Evolutionary conservation across 2,329 filamentous ascomycete genomes (phyloP).

Genomic region (Saccharata proteae): DNA sequence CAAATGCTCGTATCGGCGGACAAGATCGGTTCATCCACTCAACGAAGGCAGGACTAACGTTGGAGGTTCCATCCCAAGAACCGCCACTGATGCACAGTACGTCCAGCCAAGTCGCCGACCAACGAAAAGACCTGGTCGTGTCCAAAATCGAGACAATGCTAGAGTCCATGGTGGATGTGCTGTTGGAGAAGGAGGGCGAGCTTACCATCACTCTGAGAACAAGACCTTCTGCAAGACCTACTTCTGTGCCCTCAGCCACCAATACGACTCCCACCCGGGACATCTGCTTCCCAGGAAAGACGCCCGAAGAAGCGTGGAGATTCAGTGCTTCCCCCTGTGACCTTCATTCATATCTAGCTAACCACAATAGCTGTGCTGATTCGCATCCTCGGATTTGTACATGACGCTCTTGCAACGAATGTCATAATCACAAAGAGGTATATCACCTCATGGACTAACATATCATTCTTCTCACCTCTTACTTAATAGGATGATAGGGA

Average conservation of each 20-base stretch:
- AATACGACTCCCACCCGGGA: conserved; percentile 9
- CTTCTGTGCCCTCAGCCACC: conserved; percentile 12
- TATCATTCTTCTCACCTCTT: not conserved
- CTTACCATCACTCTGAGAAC: conserved; percentile 37
- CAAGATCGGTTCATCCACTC: no score
- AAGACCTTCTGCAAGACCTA: conserved; percentile 2
- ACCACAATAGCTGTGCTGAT: conserved; percentile 37
- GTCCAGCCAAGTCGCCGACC: not conserved
- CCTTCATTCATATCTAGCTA: conserved; percentile 6
- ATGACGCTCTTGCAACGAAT: conserved; percentile 37
- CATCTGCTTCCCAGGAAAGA: conserved; percentile 43
- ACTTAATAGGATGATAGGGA: no score
- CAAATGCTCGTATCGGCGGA: no score
- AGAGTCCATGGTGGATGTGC: conserved; percentile 37
- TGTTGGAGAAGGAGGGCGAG: conserved; percentile 36
- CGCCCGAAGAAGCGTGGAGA: conserved; percentile 45
- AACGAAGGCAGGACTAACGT: no score
- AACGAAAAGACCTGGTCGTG: conserved; percentile 28
- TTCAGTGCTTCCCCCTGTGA: conserved; percentile 29
- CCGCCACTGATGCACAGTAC: not conserved
- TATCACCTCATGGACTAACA: not conserved
- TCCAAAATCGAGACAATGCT: conserved; percentile 45
- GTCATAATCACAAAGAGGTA: conserved; percentile 46
- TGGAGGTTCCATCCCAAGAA: no score
- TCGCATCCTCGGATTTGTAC: conserved; percentile 44